These are phyloP conservation scores for Sporisorium sorghi DNA, from an alignment of 1,284 basidiomycete genomes.

Conservation along the genomic window DNA sequence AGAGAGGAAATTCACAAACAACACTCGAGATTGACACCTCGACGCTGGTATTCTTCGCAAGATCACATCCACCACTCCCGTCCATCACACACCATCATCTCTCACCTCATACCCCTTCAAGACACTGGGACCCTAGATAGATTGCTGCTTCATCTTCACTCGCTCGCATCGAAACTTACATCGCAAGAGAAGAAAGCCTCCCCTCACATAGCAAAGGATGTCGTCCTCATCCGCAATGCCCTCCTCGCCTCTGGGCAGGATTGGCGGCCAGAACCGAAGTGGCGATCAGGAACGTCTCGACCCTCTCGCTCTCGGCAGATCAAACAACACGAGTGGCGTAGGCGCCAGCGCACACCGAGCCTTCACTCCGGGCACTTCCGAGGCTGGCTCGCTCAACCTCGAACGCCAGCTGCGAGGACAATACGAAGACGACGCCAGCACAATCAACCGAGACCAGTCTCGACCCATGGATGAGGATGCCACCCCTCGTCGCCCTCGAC, in stretches of 20 bases:
- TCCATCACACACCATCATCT: not conserved
- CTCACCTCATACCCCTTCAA: not conserved
- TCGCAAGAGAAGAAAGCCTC: not conserved
- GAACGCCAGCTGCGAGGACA: slow-evolving; percentile 41
- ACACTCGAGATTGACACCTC: not conserved
- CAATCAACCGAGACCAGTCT: slow-evolving; percentile 33
- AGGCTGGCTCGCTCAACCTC: slow-evolving; percentile 44
- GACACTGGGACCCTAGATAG: not conserved
- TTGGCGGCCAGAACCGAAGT: slow-evolving; percentile 34
- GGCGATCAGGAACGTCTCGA: slow-evolving; percentile 38
- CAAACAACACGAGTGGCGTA: slow-evolving; percentile 33
- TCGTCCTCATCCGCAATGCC: slow-evolving; percentile 56
- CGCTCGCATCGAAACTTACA: not conserved
- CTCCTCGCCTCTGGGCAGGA: slow-evolving; percentile 51
- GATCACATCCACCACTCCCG: not conserved
- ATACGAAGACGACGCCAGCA: slow-evolving; percentile 43
- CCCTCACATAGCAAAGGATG: slow-evolving; percentile 23
- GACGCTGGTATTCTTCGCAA: not conserved
- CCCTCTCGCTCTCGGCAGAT: slow-evolving; percentile 42
- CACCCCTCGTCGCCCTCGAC: slow-evolving; percentile 44
- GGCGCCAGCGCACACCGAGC: slow-evolving; percentile 34
- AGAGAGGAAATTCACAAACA: not conserved
- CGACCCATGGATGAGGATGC: slow-evolving; percentile 47
- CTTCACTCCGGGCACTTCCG: slow-evolving; percentile 44
- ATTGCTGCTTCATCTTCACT: not conserved